A percentile compares a stretch with the other conserved stretches of the same genome.
phyloP scores from a whole-genome alignment of 2,329 filamentous ascomycete genomes.

The Ophiostoma novo-ulmi region DNA sequence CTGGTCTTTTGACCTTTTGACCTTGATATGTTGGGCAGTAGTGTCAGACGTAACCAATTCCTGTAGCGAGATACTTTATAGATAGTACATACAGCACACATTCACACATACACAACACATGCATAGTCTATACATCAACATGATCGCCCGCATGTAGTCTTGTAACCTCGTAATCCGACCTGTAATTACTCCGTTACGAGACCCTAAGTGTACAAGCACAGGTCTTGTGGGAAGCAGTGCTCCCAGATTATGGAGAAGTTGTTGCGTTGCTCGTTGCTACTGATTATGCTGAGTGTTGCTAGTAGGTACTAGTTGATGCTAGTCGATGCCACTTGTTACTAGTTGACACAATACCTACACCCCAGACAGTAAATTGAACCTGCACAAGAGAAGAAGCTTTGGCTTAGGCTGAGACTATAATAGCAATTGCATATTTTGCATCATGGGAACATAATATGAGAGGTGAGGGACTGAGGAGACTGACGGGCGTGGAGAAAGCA shows the following conservation, averaged over 20 bases:
- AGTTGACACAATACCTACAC: background rate
- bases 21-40: background rate
- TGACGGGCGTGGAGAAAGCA: background rate
- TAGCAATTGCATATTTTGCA: background rate
- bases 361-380: background rate
- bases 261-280: background rate
- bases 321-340: background rate
- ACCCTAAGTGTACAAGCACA: background rate
- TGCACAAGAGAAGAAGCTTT: background rate
- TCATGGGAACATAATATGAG: background rate
- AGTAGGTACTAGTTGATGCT: background rate
- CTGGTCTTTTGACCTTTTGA: background rate
- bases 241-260: background rate
- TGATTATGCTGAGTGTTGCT: background rate
- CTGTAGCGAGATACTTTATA: background rate
- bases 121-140: background rate
- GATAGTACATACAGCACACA: background rate
- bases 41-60: background rate
- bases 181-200: background rate
- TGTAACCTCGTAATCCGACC: conserved; percentile 12
- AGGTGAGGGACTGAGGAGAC: background rate
- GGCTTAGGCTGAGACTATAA: background rate
- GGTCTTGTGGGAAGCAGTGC: background rate
- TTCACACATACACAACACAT: background rate
- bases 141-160: background rate